A percentile compares a stretch with the other conserved stretches of the same genome.
Conservation (phyloP, 2,329 filamentous ascomycete genomes). For the Calonectria fujianensis region DNA sequence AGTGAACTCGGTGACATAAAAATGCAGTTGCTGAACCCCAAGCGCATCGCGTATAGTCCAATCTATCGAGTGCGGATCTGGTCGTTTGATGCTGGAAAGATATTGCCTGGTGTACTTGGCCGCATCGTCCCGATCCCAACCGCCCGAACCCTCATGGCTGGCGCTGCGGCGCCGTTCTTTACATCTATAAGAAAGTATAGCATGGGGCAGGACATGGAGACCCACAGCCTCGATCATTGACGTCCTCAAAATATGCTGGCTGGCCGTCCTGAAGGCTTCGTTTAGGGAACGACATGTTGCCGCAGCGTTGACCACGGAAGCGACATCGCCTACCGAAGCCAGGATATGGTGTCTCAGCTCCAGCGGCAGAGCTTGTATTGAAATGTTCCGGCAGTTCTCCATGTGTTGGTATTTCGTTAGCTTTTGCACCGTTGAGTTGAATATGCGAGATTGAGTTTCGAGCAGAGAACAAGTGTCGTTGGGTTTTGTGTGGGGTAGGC, state of each 20-base stretch:
- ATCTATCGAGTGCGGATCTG: neutral
- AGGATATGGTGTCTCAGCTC: constrained; percentile 7
- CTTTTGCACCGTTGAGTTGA: neutral
- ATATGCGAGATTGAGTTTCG: neutral
- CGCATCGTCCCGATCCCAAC: neutral
- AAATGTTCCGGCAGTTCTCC: neutral
- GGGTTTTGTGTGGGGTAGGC: neutral
- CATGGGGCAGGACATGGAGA: neutral
- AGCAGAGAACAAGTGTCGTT: neutral
- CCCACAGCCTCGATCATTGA: neutral
- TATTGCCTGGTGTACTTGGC: neutral
- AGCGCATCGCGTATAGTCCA: neutral
- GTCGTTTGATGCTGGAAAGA: neutral
- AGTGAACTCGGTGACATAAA: neutral
- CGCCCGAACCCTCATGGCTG: neutral
- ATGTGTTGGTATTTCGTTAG: neutral
- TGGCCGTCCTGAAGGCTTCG: neutral
- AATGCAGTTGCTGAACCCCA: neutral
- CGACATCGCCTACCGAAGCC: constrained; percentile 3
- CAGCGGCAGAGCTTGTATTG: constrained; percentile 3
- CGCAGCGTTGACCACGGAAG: neutral
- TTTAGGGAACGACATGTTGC: neutral
- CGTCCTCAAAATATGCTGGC: neutral
- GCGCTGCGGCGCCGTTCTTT: neutral
- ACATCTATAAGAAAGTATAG: neutral